phyloP scores from a whole-genome alignment of 176 grass and related monocot genomes.

The Cenchrus fungigraminus region DNA sequence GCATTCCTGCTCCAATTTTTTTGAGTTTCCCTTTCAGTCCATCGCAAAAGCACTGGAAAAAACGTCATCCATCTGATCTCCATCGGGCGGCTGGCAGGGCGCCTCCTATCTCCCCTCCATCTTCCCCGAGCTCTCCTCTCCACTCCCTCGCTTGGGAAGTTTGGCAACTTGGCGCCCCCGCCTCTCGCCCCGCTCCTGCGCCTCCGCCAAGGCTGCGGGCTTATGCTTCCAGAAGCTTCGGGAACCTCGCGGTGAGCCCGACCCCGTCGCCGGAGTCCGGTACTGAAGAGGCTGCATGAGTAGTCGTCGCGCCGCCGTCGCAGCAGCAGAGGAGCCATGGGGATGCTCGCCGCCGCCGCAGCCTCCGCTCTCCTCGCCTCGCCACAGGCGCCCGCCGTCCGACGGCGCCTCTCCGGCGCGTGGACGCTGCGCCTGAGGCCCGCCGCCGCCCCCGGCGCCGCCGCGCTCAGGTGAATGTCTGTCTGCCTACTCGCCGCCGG shows the following conservation, averaged over 20 bases:
- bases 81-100: constrained; percentile 11
- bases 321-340: constrained; percentile 48
- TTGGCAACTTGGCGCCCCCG: constrained; percentile 29
- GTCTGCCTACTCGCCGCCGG: not conserved
- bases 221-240: constrained; percentile 43
- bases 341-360: constrained; percentile 51
- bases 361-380: constrained; percentile 42
- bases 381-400: not conserved
- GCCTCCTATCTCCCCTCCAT: constrained; percentile 9
- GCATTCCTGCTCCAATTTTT: not conserved
- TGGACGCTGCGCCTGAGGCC: constrained; percentile 40
- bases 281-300: constrained; percentile 58
- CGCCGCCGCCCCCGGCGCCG: constrained; percentile 7
- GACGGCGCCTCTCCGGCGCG: not conserved
- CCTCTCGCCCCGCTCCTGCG: not conserved
- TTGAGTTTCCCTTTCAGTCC: not conserved
- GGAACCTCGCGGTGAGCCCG: constrained; percentile 5
- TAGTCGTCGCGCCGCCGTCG: constrained; percentile 47
- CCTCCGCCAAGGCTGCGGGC: constrained; percentile 31
- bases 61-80: not conserved
- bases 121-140: not conserved
- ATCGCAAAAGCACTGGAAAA: not conserved
- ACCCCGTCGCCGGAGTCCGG: not conserved
- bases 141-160: not conserved
- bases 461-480: constrained; percentile 50